Conservation (phyloP, 2,329 filamentous ascomycete species). For the Chlorencoelia australis region DNA sequence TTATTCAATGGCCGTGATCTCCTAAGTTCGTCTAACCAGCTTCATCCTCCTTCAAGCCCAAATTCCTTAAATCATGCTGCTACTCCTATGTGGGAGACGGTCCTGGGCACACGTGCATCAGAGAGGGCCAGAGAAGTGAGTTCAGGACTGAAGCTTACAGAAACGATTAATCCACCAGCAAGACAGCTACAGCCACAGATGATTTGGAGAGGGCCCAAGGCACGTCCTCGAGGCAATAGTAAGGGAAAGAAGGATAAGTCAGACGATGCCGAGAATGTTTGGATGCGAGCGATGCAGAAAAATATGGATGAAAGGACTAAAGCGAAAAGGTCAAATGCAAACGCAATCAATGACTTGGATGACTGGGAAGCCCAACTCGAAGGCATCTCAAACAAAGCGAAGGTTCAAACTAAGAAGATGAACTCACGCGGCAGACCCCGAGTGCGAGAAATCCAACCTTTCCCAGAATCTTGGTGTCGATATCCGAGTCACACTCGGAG, state of each 20-base stretch:
- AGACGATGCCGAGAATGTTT: slow-evolving; percentile 5
- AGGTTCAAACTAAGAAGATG: slow-evolving; percentile 15
- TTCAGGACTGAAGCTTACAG: too few species aligned
- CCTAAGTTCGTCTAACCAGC: too few species aligned
- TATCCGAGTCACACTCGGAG: slow-evolving; percentile 21
- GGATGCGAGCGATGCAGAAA: slow-evolving; percentile 5
- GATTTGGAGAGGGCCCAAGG: slow-evolving; percentile 7
- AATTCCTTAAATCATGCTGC: too few species aligned
- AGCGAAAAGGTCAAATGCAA: slow-evolving; percentile 1
- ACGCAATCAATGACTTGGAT: slow-evolving; percentile 1
- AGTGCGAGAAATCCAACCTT: slow-evolving; percentile 8
- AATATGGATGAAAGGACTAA: slow-evolving; percentile 2
- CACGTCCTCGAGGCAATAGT: slow-evolving; percentile 1
- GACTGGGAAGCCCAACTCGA: slow-evolving; percentile 5
- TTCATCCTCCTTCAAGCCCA: too few species aligned
- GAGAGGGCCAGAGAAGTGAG: neutral
- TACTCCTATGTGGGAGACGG: too few species aligned
- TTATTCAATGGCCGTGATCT: too few species aligned
- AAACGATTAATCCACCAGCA: too few species aligned
- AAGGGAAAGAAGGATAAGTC: slow-evolving; percentile 4
- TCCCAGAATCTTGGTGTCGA: slow-evolving; percentile 21
- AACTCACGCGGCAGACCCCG: slow-evolving; percentile 18
- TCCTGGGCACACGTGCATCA: too few species aligned
- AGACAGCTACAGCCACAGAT: too few species aligned
- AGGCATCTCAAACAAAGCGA: slow-evolving; percentile 2